These are phyloP conservation scores for Linum tenue DNA, from an alignment of 345 rosid species.

Conservation along the genomic window DNA sequence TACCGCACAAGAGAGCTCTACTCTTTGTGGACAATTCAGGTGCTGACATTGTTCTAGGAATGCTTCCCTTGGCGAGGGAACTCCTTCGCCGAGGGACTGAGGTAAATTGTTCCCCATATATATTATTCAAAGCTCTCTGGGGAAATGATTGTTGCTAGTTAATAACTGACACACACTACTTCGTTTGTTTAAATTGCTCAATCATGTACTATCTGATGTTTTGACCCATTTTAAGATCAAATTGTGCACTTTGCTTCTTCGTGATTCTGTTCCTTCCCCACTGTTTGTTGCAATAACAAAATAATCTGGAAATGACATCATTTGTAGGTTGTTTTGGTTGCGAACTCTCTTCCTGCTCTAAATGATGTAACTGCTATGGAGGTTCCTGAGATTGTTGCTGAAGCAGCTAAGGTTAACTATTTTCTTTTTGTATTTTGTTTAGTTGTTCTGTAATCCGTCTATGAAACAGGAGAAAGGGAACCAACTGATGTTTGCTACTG, in stretches of 20 bases:
- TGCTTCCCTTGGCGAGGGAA: constrained; percentile 98
- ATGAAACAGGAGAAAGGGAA: background rate
- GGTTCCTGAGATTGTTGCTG: constrained; percentile 91
- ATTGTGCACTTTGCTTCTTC: background rate
- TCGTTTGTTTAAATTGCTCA: background rate
- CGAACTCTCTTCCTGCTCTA: constrained; percentile 93
- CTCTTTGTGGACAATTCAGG: constrained; percentile 98
- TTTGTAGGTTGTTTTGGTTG: constrained; percentile 89
- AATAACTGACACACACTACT: background rate
- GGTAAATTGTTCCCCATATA: constrained; percentile 30
- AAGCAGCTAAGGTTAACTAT: constrained; percentile 79
- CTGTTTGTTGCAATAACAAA: background rate
- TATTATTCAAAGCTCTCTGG: constrained; percentile 7
- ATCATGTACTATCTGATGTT: background rate
- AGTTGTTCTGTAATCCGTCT: background rate
- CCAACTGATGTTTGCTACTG: constrained; percentile 12
- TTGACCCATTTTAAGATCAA: background rate
- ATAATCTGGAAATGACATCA: constrained; percentile 6
- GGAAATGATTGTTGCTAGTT: background rate
- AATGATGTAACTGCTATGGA: constrained; percentile 97
- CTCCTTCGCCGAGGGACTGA: constrained; percentile 93
- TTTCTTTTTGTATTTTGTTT: background rate
- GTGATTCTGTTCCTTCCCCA: background rate
- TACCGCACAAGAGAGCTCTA: constrained; percentile 78
- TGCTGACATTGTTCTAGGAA: constrained; percentile 86